Evolutionary conservation across 1,284 basidiomycete species (phyloP).

Genomic region (Rhodotorula mucilaginosa): DNA sequence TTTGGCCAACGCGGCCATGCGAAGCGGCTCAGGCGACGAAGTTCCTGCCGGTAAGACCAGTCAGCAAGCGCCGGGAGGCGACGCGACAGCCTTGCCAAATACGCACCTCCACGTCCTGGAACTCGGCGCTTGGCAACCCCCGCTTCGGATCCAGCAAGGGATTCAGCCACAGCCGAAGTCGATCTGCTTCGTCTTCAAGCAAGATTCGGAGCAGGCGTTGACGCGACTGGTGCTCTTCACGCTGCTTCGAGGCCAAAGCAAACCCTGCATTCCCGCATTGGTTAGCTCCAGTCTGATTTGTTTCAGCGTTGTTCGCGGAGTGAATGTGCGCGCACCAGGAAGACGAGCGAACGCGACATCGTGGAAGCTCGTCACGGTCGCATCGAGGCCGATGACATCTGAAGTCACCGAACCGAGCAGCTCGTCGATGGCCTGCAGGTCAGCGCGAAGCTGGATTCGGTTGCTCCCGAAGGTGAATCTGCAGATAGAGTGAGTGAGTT

Average conservation of each 20-base stretch:
- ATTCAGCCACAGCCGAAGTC: slow-evolving; percentile 87
- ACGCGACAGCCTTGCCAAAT: slow-evolving; percentile 3
- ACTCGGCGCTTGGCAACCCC: slow-evolving; percentile 57
- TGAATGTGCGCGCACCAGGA: slow-evolving; percentile 8
- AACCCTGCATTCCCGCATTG: too few species aligned
- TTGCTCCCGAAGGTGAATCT: slow-evolving; percentile 95
- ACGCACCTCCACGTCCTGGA: slow-evolving; percentile 23
- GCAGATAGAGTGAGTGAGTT: background rate
- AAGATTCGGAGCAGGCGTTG: slow-evolving; percentile 74
- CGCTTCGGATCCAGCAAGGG: slow-evolving; percentile 72
- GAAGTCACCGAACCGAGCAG: slow-evolving; percentile 25
- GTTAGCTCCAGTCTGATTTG: too few species aligned
- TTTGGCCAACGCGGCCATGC: slow-evolving; percentile 82
- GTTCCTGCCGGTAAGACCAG: background rate
- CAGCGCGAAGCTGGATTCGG: slow-evolving; percentile 81
- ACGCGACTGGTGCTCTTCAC: slow-evolving; percentile 59
- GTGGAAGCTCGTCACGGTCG: slow-evolving; percentile 38
- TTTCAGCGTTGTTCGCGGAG: too few species aligned
- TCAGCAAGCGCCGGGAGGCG: slow-evolving; percentile 50
- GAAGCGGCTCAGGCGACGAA: slow-evolving; percentile 62
- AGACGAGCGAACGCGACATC: slow-evolving; percentile 8
- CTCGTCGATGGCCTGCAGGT: slow-evolving; percentile 81
- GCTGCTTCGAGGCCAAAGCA: slow-evolving; percentile 8
- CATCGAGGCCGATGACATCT: slow-evolving; percentile 41
- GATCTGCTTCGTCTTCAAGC: slow-evolving; percentile 83